Percentiles rank a stretch among this genome's conserved stretches.
Conservation (phyloP, 768 basidiomycete genomes). For the Krasilnikovozyma curviuscula region DNA sequence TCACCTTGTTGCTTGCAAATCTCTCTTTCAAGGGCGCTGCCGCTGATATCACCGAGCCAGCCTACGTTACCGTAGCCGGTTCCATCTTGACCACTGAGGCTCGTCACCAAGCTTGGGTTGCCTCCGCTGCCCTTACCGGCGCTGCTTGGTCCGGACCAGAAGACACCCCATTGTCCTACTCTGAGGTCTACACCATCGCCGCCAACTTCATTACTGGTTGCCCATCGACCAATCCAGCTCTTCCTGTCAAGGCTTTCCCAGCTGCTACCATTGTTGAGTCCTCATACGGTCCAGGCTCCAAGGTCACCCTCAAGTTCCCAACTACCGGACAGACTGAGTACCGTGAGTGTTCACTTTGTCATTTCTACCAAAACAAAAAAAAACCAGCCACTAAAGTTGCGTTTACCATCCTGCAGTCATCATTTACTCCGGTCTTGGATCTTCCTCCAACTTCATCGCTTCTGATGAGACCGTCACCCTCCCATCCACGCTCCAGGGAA, state of each 20-base stretch:
- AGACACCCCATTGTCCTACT: conserved; percentile 33
- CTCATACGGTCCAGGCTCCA: conserved; percentile 18
- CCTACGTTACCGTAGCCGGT: conserved; percentile 32
- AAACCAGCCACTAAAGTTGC: background rate
- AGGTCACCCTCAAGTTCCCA: conserved; percentile 21
- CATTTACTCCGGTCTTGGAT: conserved; percentile 34
- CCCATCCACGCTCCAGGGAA: conserved; percentile 25
- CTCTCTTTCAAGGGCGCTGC: no score
- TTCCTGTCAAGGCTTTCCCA: conserved; percentile 40
- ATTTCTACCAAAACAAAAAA: background rate
- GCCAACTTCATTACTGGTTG: conserved; percentile 36
- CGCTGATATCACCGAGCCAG: conserved; percentile 1
- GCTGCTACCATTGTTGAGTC: conserved; percentile 25
- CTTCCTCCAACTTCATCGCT: conserved; percentile 30
- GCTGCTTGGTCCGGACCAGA: conserved; percentile 42
- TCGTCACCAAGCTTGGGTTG: conserved; percentile 45
- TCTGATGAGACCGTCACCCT: background rate
- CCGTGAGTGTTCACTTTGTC: background rate
- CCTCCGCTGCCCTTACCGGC: conserved; percentile 32
- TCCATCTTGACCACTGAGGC: conserved; percentile 46
- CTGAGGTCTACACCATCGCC: conserved; percentile 35
- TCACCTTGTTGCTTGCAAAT: no score
- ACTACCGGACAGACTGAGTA: conserved; percentile 19
- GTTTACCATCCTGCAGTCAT: conserved; percentile 23
- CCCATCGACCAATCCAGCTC: conserved; percentile 36